phyloP scores from a whole-genome alignment of 1,284 basidiomycete genomes.

The Leccinum solheimii region DNA sequence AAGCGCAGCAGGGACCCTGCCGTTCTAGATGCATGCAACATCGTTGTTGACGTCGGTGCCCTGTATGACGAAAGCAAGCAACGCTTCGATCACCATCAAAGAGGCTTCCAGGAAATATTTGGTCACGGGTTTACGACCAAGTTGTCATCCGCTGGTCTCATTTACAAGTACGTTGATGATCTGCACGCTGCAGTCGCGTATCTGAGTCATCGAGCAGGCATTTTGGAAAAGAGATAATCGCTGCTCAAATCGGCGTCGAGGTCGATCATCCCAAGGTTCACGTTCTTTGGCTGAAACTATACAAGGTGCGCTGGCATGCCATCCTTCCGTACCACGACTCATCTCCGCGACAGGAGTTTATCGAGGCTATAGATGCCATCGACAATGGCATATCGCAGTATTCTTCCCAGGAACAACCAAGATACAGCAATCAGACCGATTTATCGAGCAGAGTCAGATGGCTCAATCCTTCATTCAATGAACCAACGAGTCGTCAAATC shows the following conservation, averaged over 20 bases:
- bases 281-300: constrained; percentile 86
- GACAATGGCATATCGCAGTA: constrained; percentile 94
- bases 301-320: constrained; percentile 54
- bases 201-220: constrained; percentile 55
- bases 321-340: not conserved
- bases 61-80: constrained; percentile 80
- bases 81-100: constrained; percentile 96
- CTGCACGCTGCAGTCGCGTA: constrained; percentile 1
- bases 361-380: constrained; percentile 93
- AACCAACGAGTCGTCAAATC: constrained; percentile 57
- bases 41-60: constrained; percentile 98
- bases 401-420: constrained; percentile 57
- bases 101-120: constrained; percentile 90
- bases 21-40: constrained; percentile 81
- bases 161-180: constrained; percentile 76
- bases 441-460: constrained; percentile 77
- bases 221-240: constrained; percentile 89
- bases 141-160: constrained; percentile 88
- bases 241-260: constrained; percentile 56
- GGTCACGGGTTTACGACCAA: constrained; percentile 86
- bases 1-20: constrained; percentile 82
- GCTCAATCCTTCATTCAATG: constrained; percentile 93
- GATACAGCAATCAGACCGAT: constrained; percentile 79
- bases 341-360: constrained; percentile 65
- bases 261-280: constrained; percentile 64